A percentile compares a stretch with the other conserved stretches of the same genome.
Conservation (phyloP, 1,284 basidiomycete genomes). For the Sporisorium iseilematis-ciliati region DNA sequence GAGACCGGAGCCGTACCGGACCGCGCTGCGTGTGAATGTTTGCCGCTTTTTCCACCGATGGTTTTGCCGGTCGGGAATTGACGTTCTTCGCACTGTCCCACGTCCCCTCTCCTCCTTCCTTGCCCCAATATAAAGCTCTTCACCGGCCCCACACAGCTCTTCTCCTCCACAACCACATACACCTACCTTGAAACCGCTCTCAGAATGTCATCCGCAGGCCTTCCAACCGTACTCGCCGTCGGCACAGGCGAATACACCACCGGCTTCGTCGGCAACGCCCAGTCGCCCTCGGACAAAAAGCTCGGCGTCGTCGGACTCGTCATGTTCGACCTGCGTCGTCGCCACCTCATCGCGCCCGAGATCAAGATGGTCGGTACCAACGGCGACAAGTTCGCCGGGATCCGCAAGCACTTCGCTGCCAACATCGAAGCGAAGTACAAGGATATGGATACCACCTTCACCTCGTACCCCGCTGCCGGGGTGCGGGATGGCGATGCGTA, state of each 20-base stretch:
- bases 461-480: slow-evolving; percentile 80
- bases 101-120: too few relatives aligned
- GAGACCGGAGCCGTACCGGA: slow-evolving; percentile 19
- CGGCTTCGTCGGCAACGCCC: slow-evolving; percentile 89
- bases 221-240: slow-evolving; percentile 47
- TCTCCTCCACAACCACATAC: background rate
- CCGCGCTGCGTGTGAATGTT: slow-evolving; percentile 5
- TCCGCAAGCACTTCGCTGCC: slow-evolving; percentile 82
- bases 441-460: slow-evolving; percentile 85
- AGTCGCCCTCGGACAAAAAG: slow-evolving; percentile 94
- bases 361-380: slow-evolving; percentile 86
- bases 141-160: background rate
- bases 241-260: slow-evolving; percentile 77
- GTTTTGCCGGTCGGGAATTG: background rate
- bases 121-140: background rate
- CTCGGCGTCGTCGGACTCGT: slow-evolving; percentile 86
- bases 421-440: slow-evolving; percentile 88
- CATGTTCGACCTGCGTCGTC: slow-evolving; percentile 86
- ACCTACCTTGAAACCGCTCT: too few relatives aligned
- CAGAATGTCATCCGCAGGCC: slow-evolving; percentile 18
- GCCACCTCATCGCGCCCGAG: slow-evolving; percentile 79
- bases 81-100: too few relatives aligned
- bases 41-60: slow-evolving; percentile 7
- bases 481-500: slow-evolving; percentile 83
- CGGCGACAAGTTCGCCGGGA: slow-evolving; percentile 85